Evolutionary conservation across 352 stramenopile species (phyloP), one percentile per base, ranked within the genome.

Genomic region (Phytophthora ramorum): DNA sequence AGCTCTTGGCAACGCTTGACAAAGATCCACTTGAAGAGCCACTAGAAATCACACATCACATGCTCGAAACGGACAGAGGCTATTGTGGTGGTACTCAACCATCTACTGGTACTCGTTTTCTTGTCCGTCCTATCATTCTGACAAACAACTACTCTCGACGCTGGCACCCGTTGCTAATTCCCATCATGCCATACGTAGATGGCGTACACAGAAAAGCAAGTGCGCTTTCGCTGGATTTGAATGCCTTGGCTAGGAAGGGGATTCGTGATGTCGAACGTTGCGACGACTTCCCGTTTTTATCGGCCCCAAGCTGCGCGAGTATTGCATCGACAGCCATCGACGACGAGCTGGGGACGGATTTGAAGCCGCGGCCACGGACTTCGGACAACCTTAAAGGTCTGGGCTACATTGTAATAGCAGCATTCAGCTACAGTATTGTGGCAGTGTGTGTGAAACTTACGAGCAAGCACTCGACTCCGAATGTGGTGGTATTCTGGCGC

Each of bases 401-500:
- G 9, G 41, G 49, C 2, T 81, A 70, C 49, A 74, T 87, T 24
- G 59, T 74, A 0, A 47, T 79, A 12, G 58, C 80, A 0, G 71
- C 76, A 2, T 73, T 89, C 58, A 81, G 69, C 61, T 83, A 83
- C 47, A 89, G 76, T 40, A 58, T 82, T 58, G 76, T 80, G 34
- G 82, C 78, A 2, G 63, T 82, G 73, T 58, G 51, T 86, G 32
- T 37, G 16, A 37, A 37, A 37, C 9, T 37, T 14, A 37, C 32
- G 32, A 66, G 10, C 41, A 65, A 38, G 48, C 32, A 37, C 32
- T 86, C 12, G 16, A 62, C 62, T 6, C 81, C 78, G 5, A 69
- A 85, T 35, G 74, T 81, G 40, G 58, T 49, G 0, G 69, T 78
- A 0, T 78, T 90, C 26, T 90, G 78, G 81, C 74, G 78, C 20